Conservation (phyloP, 768 basidiomycete species). For the Glaciozyma martinii region DNA sequence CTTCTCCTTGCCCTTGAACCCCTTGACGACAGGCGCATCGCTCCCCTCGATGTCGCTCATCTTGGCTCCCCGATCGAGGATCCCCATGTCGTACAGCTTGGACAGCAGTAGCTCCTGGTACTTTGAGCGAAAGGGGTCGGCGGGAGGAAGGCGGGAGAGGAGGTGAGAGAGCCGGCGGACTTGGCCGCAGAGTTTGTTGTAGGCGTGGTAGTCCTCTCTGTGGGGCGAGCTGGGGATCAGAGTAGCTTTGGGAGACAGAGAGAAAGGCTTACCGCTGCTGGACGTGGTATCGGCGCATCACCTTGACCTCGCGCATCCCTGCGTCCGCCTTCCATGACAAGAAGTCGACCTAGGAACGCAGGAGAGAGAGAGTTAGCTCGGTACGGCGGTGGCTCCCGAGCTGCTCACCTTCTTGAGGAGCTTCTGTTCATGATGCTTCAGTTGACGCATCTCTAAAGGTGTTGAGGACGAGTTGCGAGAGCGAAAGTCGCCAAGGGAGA, state of each 20-base stretch:
- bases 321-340: conserved; percentile 97
- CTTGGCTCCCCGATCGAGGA: conserved; percentile 75
- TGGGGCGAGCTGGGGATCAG: not conserved
- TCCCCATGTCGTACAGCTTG: conserved; percentile 95
- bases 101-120: conserved; percentile 81
- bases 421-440: conserved; percentile 86
- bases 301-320: conserved; percentile 76
- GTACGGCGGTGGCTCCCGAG: not conserved
- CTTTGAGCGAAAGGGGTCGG: conserved; percentile 75
- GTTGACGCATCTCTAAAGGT: conserved; percentile 53
- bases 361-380: no score
- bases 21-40: conserved; percentile 27
- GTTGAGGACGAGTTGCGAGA: no score
- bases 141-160: conserved; percentile 71
- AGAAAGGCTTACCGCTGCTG: conserved; percentile 90
- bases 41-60: conserved; percentile 61
- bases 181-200: conserved; percentile 89
- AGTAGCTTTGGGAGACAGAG: not conserved
- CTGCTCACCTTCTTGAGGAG: conserved; percentile 31
- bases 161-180: conserved; percentile 78
- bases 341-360: conserved; percentile 96
- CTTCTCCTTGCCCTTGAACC: conserved; percentile 31
- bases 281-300: conserved; percentile 91
- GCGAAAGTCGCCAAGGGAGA: no score
- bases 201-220: conserved; percentile 46